Conservation (phyloP, 305 asterid species). For the Fraxinus greggii region DNA sequence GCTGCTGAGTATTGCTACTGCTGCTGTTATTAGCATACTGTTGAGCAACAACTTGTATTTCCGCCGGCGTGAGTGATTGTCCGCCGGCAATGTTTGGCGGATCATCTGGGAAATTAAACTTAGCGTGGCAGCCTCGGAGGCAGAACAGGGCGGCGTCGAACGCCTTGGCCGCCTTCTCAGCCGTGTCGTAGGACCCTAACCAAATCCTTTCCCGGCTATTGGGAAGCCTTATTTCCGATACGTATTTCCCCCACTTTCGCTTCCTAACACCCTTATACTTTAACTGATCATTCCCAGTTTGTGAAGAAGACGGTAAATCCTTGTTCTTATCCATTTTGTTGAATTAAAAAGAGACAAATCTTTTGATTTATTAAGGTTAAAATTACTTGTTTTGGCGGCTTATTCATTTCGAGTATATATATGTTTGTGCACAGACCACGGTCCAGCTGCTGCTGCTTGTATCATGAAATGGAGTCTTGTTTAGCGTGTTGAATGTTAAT, state of each 20-base stretch:
- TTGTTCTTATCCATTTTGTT: conserved; percentile 23
- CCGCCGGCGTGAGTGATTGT: conserved; percentile 24
- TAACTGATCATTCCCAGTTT: neutral
- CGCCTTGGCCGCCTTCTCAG: conserved; percentile 60
- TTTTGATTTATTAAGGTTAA: neutral
- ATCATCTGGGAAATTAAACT: conserved; percentile 53
- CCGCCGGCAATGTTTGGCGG: conserved; percentile 44
- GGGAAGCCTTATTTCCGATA: conserved; percentile 55
- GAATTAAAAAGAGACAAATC: too few species aligned
- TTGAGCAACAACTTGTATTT: conserved; percentile 48
- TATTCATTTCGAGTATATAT: neutral
- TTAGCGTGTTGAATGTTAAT: conserved; percentile 34
- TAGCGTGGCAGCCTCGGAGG: conserved; percentile 53
- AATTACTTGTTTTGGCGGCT: conserved; percentile 33
- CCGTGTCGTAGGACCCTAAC: conserved; percentile 63
- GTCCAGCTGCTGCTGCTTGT: conserved; percentile 22
- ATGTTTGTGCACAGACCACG: conserved; percentile 24
- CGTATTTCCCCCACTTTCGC: conserved; percentile 69
- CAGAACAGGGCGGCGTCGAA: conserved; percentile 63
- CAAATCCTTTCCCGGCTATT: conserved; percentile 66
- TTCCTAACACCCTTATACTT: conserved; percentile 53
- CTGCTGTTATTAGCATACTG: conserved; percentile 28
- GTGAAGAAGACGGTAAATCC: conserved; percentile 1
- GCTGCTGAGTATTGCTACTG: neutral
- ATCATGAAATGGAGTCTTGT: conserved; percentile 5